Conservation (phyloP, 2,329 filamentous ascomycete species). For the Fusarium nelsonii region DNA sequence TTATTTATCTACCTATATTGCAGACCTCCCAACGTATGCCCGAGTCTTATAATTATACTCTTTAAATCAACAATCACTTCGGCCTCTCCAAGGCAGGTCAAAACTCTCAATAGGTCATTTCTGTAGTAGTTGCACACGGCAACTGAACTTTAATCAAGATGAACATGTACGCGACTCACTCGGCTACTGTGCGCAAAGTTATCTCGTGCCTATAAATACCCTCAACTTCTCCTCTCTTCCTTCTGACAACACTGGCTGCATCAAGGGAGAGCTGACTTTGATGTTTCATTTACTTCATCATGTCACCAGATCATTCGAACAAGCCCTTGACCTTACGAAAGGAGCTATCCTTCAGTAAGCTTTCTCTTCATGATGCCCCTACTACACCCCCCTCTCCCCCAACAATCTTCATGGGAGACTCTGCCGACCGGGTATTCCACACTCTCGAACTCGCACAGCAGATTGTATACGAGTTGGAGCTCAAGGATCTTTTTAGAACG, state of each 20-base stretch:
- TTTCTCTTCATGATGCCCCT: background rate
- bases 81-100: too few relatives aligned
- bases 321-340: background rate
- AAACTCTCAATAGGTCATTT: too few relatives aligned
- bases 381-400: background rate
- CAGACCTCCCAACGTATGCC: too few relatives aligned
- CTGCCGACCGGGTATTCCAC: conserved; percentile 26
- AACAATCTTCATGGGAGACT: conserved; percentile 1
- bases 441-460: conserved; percentile 26
- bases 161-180: too few relatives aligned
- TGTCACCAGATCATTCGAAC: background rate
- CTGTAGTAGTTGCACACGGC: too few relatives aligned
- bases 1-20: too few relatives aligned
- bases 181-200: too few relatives aligned
- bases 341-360: background rate
- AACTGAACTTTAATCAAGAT: too few relatives aligned
- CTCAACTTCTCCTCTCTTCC: background rate
- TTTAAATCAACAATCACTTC: too few relatives aligned
- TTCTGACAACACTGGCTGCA: background rate
- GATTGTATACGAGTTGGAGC: conserved; percentile 12
- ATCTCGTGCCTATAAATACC: too few relatives aligned
- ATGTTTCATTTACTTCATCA: background rate
- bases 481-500: background rate
- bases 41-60: too few relatives aligned
- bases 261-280: background rate